phyloP scores from a whole-genome alignment of 2,329 filamentous ascomycete genomes.

The Fusarium penzigii region DNA sequence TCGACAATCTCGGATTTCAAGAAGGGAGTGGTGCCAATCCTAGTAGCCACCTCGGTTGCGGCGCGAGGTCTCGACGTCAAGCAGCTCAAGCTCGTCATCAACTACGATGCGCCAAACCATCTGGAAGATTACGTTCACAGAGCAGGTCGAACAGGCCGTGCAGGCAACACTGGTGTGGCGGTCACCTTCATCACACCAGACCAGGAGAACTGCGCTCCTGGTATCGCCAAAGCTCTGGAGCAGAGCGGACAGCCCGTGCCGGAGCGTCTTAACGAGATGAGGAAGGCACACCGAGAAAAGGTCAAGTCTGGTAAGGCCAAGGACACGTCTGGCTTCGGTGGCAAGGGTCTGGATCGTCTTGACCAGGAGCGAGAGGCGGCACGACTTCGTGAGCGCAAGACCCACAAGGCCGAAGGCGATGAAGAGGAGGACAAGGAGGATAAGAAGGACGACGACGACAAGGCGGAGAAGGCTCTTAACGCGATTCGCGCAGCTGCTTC shows the following conservation, averaged over 20 bases:
- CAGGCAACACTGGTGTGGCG: conserved; percentile 90
- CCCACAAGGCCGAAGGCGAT: conserved; percentile 84
- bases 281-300: conserved; percentile 79
- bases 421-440: conserved; percentile 84
- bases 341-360: conserved; percentile 88
- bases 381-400: conserved; percentile 81
- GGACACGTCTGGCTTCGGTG: conserved; percentile 86
- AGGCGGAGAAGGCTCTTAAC: conserved; percentile 67
- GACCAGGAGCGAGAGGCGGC: conserved; percentile 90
- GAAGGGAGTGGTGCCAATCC: conserved; percentile 81
- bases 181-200: conserved; percentile 92
- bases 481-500: conserved; percentile 65
- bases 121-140: conserved; percentile 96
- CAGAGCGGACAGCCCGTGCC: conserved; percentile 87
- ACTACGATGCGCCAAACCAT: conserved; percentile 92
- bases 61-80: conserved; percentile 95
- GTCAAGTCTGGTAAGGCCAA: conserved; percentile 92
- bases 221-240: conserved; percentile 88
- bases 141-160: conserved; percentile 88
- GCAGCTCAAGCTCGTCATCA: conserved; percentile 92
- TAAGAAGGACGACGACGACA: conserved; percentile 68
- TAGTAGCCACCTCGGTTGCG: conserved; percentile 94
- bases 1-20: conserved; percentile 94
- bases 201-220: conserved; percentile 86
- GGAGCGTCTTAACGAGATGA: conserved; percentile 65